Evolutionary conservation across 2,329 filamentous ascomycete genomes (phyloP).

Genomic region (Alternaria brassicae): DNA sequence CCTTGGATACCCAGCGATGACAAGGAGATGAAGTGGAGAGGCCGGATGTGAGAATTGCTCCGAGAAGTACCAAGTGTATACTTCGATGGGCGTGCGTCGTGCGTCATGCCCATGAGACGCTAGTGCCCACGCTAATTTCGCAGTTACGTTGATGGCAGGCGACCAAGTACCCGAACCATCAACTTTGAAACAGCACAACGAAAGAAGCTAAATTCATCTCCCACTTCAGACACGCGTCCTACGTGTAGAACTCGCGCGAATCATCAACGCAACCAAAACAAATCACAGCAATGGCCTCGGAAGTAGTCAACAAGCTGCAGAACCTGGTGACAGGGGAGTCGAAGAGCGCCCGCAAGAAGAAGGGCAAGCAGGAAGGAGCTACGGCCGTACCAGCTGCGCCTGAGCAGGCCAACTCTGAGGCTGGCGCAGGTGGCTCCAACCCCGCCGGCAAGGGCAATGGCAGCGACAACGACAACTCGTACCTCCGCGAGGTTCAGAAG

Average conservation of each 20-base stretch:
- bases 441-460: conserved; percentile 57
- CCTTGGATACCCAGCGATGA: not conserved
- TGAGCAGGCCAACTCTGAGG: conserved; percentile 41
- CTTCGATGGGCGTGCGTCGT: not conserved
- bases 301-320: conserved; percentile 68
- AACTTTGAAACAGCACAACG: conserved; percentile 18
- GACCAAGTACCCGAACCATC: conserved; percentile 19
- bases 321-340: conserved; percentile 64
- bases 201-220: conserved; percentile 9
- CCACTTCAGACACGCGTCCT: conserved; percentile 18
- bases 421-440: conserved; percentile 42
- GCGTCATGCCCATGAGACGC: conserved; percentile 20
- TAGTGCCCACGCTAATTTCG: conserved; percentile 22
- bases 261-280: conserved; percentile 14
- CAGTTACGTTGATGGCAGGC: conserved; percentile 20
- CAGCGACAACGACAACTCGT: conserved; percentile 75
- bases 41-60: not conserved
- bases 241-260: conserved; percentile 24
- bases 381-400: conserved; percentile 55
- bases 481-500: conserved; percentile 91
- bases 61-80: not conserved
- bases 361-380: conserved; percentile 53
- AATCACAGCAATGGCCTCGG: conserved; percentile 53
- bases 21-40: too few species aligned
- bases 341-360: conserved; percentile 62